These are phyloP conservation scores for Ophiostoma pallidulum DNA, from an alignment of 2,329 filamentous ascomycete species.

Conservation along the genomic window DNA sequence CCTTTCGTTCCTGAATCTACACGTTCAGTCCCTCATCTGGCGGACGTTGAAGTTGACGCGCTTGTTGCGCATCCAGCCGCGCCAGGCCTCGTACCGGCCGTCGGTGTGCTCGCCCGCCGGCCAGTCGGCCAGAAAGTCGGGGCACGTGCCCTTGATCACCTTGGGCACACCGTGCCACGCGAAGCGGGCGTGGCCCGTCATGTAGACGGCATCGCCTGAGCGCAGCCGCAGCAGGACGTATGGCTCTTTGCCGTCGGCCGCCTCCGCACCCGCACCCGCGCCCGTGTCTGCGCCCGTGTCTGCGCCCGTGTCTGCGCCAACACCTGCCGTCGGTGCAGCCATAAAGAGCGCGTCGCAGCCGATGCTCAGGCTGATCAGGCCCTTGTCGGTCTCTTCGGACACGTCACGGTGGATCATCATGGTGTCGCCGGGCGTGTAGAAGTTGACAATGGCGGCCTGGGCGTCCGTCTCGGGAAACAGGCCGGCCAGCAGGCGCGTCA, in stretches of 20 bases:
- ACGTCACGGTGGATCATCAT: conserved; percentile 92
- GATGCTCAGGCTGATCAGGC: conserved; percentile 75
- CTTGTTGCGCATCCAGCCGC: conserved; percentile 80
- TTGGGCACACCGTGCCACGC: conserved; percentile 96
- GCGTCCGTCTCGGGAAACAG: conserved; percentile 70
- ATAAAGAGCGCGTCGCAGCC: conserved; percentile 89
- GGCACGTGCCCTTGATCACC: conserved; percentile 71
- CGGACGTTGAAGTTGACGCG: conserved; percentile 86
- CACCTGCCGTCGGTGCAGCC: conserved; percentile 50
- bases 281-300: background rate
- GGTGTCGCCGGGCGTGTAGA: conserved; percentile 84
- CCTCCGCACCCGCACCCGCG: too few relatives aligned
- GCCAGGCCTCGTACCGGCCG: conserved; percentile 57
- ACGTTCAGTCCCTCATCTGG: conserved; percentile 65
- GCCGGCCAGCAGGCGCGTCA: conserved; percentile 54
- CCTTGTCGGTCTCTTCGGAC: conserved; percentile 70
- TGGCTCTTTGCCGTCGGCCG: conserved; percentile 27
- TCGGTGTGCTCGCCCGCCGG: conserved; percentile 39
- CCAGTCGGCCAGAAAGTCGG: conserved; percentile 64
- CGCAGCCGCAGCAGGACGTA: conserved; percentile 57
- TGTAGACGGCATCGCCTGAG: conserved; percentile 85
- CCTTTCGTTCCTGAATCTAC: too few relatives aligned
- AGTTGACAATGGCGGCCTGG: conserved; percentile 87
- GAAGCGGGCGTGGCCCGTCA: conserved; percentile 71
- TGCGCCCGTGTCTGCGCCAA: conserved; percentile 7